These are phyloP conservation scores for Trametes gibbosa DNA, from an alignment of 768 basidiomycete genomes.

Conservation along the genomic window DNA sequence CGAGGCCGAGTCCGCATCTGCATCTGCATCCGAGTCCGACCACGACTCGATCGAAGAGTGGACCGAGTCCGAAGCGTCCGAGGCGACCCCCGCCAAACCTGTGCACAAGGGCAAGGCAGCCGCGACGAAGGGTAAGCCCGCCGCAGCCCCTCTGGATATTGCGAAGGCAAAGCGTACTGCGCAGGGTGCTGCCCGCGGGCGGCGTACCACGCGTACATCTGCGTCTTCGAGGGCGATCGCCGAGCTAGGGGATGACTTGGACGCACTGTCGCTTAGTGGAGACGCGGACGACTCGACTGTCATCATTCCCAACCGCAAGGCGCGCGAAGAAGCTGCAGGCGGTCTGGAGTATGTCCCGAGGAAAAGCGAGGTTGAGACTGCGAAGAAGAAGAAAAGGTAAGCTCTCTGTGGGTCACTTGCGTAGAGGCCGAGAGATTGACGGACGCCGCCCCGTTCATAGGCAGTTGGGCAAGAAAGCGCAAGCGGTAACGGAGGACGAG, in stretches of 20 bases:
- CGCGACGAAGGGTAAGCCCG: slow-evolving; percentile 22
- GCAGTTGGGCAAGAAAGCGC: slow-evolving; percentile 54
- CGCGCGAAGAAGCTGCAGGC: slow-evolving; percentile 24
- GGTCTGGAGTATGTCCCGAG: slow-evolving; percentile 24
- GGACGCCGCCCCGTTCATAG: slow-evolving; percentile 34
- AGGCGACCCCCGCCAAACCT: slow-evolving; percentile 2
- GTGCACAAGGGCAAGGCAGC: slow-evolving; percentile 21
- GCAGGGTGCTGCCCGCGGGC: not conserved
- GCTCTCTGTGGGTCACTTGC: slow-evolving; percentile 19
- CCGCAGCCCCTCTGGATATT: slow-evolving; percentile 30
- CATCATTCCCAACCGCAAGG: slow-evolving; percentile 45
- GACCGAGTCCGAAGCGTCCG: slow-evolving; percentile 10
- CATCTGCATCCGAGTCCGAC: slow-evolving; percentile 11
- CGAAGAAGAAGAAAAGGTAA: slow-evolving; percentile 71
- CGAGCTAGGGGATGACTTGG: slow-evolving; percentile 41
- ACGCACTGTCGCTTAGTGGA: slow-evolving; percentile 37
- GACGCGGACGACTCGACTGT: slow-evolving; percentile 40
- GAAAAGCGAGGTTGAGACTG: slow-evolving; percentile 37
- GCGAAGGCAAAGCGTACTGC: slow-evolving; percentile 33
- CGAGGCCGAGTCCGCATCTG: slow-evolving; percentile 36
- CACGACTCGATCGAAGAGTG: slow-evolving; percentile 4
- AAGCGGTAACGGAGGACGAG: slow-evolving; percentile 61
- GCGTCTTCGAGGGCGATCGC: slow-evolving; percentile 4
- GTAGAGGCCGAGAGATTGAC: not conserved
- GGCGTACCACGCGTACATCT: slow-evolving; percentile 4